Base-by-base conservation (phyloP, 1,284 basidiomycete species). In the Trichosporon asahii region DNA sequence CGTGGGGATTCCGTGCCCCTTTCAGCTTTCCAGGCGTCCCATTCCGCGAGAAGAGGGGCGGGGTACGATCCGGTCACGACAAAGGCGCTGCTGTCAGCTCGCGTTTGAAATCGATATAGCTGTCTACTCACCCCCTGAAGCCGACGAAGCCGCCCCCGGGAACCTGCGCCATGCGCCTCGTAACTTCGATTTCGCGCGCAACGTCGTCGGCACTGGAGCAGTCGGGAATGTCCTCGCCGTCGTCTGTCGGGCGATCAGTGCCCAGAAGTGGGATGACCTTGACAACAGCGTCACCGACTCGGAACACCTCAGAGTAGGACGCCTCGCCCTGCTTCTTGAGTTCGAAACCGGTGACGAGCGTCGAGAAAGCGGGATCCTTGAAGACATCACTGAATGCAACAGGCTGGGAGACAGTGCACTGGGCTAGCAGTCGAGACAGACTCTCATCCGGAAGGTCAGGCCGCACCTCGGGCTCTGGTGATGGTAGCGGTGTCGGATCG, bases 291-390 rank as follows among this genome's bases (percentile, higher is more conserved):
- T 65, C 89, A 2, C 40, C 63, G 65, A 95, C 89, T 3, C 90
- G 90, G 83, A 94, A 99, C n/a, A 99, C 97, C 79, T 99, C 96
- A 0, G 94, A 97, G 82, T 92, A 99, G 64, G 92, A 94, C 12
- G 96, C 96, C 84, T 99, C 96, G 61, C 95, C 96, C 67, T 98
- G 90, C 84, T 99, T 99, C 73, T 85, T 86, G 81, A 93, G 66
- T 4, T 46, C 29, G 0, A 55, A 35, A 9, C 29, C 29, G 18
- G 68, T 9, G 14, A 25, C 44, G 3, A 71, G 37, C 9, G 49
- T 15, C 18, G 18, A 31, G 33, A 75, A 68, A 2, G 27, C 65
- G 14, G 71, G 11, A 2, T 57, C 44, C 12, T 65, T 40, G 69
- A 75, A 71, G 60, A 73, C 37, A 12, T 46, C 37, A 3, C 49